Base-by-base conservation (phyloP, 2,329 filamentous ascomycete species). In the Colletotrichum kahawae region DNA sequence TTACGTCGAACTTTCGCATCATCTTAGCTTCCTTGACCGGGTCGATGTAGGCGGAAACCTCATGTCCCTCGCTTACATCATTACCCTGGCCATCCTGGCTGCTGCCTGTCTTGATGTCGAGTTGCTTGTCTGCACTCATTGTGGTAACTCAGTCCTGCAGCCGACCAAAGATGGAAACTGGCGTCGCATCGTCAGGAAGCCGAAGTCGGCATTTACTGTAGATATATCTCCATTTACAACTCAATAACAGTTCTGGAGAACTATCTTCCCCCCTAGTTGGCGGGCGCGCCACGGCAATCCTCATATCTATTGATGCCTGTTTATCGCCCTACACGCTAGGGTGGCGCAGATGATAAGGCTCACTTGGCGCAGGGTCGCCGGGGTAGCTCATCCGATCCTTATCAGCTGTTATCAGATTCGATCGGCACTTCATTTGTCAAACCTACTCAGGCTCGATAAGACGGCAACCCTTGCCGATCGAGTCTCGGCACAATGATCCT, bases 1-100 rank as follows among this genome's bases (percentile, higher is more conserved):
- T 74, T 74, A 78, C 79, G 67, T 80, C 78, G 62, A 80, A 80
- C 21, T 80, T 80, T 27, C 78, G 67, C 77, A 80, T 80, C 79
- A 80, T 80, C 33, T 64, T 64, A 34, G 60, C 24, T 8, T 64
- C 57, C 3, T 33, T 60, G 16, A 34, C 29, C 29, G 57, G 57
- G 29, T 34, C 57, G n/a, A 64, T 36, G 5, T 64, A 64, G 33
- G 60, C 33, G 6, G 16, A 34, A 21, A 27, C 24, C 33, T 38
- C 60, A 16, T 24, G 14, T 2, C 18, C 33, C 21, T 43, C 60
- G 24, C 60, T 29, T 3, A 60, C 21, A 38, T 64, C 60, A 13
- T 64, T 14, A 8, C 21, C 31, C 7, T 34, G 21, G 33, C 33
- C 33, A 18, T 64, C 24, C n/a, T 43, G 60, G 33, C 60, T 64